Evolutionary conservation across 257 asterid species (phyloP), one percentile per base, ranked within the genome.

Genomic region (Datura wrightii): DNA sequence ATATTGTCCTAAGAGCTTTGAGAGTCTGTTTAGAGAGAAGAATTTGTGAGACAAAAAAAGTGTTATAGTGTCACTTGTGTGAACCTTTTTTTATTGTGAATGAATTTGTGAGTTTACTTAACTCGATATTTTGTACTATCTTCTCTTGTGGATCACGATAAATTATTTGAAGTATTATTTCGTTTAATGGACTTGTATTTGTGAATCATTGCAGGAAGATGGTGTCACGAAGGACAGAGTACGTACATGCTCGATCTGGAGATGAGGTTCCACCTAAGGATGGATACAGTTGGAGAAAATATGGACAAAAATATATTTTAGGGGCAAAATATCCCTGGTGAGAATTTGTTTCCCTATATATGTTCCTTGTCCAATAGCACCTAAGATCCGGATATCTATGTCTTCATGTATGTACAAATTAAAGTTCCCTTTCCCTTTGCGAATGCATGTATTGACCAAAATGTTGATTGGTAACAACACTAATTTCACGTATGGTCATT

Each of bases 261-360:
- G 78, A 16, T 31, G 90, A 78, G 81, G 71, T 79, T 69, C 72
- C 85, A 46, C 80, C 60, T 62, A 87, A 70, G 56, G 92, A 88
- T 87, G 91, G 90, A 2, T 85, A 84, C 84, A 83, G 46, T 65
- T 91, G 92, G 94, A 66, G 94, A 54, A 89, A 91, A 86, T 91
- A 91, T 85, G 91, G 94, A 1, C 94, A 91, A 74, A 91, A 90
- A 86, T 18, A 54, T 82, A 87, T 91, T 31, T 59, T 82, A 70
- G 89, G 92, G 74, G 39, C 87, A 72, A 85, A 80, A 70, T 83
- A 88, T 86, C 94, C 94, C 46, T 88, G 94, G 94, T 91, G 4
- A 88, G 80, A 58, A n/a, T n/a, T n/a, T n/a, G n/a, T n/a, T n/a
- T n/a, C n/a, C n/a, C n/a, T n/a, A n/a, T n/a, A n/a, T n/a, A n/a